A percentile compares a stretch with the other conserved stretches of the same genome.
phyloP scores from a whole-genome alignment of 176 grass and related monocot species.

The Phyllostachys edulis region DNA sequence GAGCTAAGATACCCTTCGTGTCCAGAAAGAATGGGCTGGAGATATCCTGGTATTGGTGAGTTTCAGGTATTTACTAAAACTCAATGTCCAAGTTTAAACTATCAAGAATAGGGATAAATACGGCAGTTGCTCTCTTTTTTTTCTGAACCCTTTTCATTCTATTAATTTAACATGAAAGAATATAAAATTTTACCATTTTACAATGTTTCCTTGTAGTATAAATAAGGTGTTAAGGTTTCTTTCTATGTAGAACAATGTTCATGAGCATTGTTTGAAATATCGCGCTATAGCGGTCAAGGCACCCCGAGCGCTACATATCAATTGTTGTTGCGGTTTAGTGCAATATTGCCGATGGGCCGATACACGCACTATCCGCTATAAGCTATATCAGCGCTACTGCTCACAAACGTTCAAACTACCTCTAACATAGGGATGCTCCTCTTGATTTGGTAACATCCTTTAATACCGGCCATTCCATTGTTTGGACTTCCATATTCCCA shows the following conservation, averaged over 20 bases:
- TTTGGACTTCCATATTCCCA: too few species aligned
- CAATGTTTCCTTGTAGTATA: neutral
- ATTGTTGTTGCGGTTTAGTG: too few species aligned
- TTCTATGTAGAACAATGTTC: neutral
- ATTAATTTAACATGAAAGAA: neutral
- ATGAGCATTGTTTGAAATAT: too few species aligned
- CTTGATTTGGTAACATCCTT: too few species aligned
- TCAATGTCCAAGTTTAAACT: constrained; percentile 15
- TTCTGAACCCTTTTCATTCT: neutral
- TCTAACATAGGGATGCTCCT: too few species aligned
- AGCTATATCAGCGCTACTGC: too few species aligned
- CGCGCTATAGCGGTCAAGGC: too few species aligned
- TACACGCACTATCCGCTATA: too few species aligned
- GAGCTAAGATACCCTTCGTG: constrained; percentile 88
- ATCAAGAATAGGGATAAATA: neutral
- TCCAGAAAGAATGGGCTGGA: constrained; percentile 80
- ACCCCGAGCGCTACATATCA: rapidly evolving
- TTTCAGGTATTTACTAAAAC: constrained; percentile 76
- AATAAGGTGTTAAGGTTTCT: neutral
- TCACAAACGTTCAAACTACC: too few species aligned
- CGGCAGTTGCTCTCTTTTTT: neutral
- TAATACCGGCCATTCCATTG: too few species aligned
- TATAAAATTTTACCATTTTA: neutral
- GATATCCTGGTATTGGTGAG: constrained; percentile 93
- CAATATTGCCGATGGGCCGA: too few species aligned